These are phyloP conservation scores for Ophiostoma perfectum DNA, from an alignment of 2,329 filamentous ascomycete genomes.

Conservation along the genomic window DNA sequence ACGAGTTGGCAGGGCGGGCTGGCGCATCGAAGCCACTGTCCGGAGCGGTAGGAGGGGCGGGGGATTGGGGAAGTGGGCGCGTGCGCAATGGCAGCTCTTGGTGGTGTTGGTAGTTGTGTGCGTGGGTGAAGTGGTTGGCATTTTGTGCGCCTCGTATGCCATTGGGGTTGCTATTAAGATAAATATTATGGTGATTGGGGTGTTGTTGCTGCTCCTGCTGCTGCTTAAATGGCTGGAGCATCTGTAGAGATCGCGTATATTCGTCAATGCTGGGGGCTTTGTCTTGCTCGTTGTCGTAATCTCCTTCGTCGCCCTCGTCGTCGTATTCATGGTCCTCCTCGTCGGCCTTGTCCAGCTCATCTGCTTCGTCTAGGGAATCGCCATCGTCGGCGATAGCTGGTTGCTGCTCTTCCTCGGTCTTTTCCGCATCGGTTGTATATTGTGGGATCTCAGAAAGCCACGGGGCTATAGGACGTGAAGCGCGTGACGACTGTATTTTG, in stretches of 20 bases:
- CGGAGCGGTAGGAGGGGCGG: no score
- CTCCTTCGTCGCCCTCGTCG: neutral
- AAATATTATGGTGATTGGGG: neutral
- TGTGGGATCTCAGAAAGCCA: slow-evolving; percentile 23
- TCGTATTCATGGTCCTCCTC: slow-evolving; percentile 11
- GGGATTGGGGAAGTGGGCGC: slow-evolving; percentile 1
- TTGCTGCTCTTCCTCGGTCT: neutral
- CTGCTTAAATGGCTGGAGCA: slow-evolving; percentile 15
- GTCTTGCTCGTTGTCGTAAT: neutral
- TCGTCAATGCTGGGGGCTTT: slow-evolving; percentile 19
- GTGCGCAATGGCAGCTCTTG: slow-evolving; percentile 18
- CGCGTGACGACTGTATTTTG: neutral
- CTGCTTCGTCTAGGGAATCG: neutral
- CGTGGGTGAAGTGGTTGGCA: slow-evolving; percentile 6
- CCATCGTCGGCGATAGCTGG: neutral
- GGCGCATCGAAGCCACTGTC: neutral
- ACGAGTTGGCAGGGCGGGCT: neutral
- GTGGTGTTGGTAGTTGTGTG: slow-evolving; percentile 19
- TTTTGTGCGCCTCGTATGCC: neutral
- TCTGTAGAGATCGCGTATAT: slow-evolving; percentile 25
- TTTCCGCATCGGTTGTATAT: neutral
- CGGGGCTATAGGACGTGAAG: slow-evolving; percentile 22
- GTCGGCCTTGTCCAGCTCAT: neutral
- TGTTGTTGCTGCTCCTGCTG: slow-evolving; percentile 9
- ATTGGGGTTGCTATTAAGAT: neutral